Evolutionary conservation across 805 yeast species (phyloP).

Genomic region (Saturnispora silvae): DNA sequence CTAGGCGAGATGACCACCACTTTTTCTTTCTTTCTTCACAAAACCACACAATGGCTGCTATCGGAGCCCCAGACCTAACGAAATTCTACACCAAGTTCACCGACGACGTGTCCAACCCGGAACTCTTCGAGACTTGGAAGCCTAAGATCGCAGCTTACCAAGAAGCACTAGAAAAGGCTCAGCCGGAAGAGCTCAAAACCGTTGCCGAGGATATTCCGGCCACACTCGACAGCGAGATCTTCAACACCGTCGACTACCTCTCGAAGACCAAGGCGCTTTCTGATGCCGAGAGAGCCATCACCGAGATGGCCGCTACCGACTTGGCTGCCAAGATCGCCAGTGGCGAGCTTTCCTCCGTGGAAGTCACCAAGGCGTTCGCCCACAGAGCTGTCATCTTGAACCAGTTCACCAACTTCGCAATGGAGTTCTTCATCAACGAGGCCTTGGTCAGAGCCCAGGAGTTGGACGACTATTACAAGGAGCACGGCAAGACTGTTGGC

Average conservation of each 20-base stretch:
- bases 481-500: conserved; percentile 46
- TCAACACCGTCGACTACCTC: conserved; percentile 29
- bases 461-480: conserved; percentile 40
- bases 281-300: conserved; percentile 32
- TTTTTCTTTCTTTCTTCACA: not conserved
- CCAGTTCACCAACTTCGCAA: conserved; percentile 44
- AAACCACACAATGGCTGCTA: conserved; percentile 3
- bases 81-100: conserved; percentile 23
- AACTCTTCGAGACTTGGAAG: conserved; percentile 32
- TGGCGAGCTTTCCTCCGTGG: conserved; percentile 38
- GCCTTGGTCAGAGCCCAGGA: conserved; percentile 48
- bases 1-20: no score
- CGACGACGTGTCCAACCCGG: conserved; percentile 27
- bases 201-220: conserved; percentile 26
- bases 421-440: conserved; percentile 49
- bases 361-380: conserved; percentile 51
- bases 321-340: conserved; percentile 34
- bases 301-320: conserved; percentile 32
- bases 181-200: conserved; percentile 22
- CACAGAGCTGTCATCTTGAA: conserved; percentile 58
- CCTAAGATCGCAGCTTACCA: conserved; percentile 37
- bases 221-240: conserved; percentile 25
- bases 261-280: conserved; percentile 24
- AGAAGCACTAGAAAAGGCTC: conserved; percentile 20
- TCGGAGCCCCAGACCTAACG: conserved; percentile 21